phyloP scores from a whole-genome alignment of 2,329 filamentous ascomycete species.

The Alternaria solani region DNA sequence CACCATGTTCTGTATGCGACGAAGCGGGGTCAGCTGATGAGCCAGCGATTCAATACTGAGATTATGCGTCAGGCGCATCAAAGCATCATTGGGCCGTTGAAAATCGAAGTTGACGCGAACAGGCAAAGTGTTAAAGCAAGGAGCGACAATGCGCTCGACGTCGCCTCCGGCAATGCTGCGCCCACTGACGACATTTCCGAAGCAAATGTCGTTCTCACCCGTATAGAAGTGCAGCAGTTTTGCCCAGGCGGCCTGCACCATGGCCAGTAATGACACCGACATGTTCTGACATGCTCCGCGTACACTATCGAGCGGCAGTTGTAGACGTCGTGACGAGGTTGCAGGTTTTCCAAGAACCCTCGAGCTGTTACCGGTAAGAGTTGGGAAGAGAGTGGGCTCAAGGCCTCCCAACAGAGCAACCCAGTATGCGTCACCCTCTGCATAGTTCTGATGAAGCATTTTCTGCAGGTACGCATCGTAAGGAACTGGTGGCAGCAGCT shows the following conservation, averaged over 20 bases:
- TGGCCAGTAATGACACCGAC: constrained; percentile 63
- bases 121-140: constrained; percentile 91
- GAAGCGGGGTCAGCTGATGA: constrained; percentile 78
- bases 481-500: constrained; percentile 60
- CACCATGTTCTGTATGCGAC: constrained; percentile 69
- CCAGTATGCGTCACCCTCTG: constrained; percentile 72
- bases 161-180: constrained; percentile 71
- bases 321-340: constrained; percentile 39
- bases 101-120: constrained; percentile 65
- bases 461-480: constrained; percentile 72
- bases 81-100: constrained; percentile 60
- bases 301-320: constrained; percentile 30
- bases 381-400: constrained; percentile 54
- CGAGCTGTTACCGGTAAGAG: constrained; percentile 32
- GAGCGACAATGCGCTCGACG: constrained; percentile 78
- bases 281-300: constrained; percentile 31
- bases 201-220: constrained; percentile 73
- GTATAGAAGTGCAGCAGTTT: constrained; percentile 67
- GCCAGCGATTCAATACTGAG: constrained; percentile 69
- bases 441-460: constrained; percentile 60
- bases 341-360: not conserved
- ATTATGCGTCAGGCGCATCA: constrained; percentile 68
- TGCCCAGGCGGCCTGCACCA: constrained; percentile 78
- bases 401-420: constrained; percentile 62
- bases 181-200: constrained; percentile 86